Evolutionary conservation across 1,139 yeast genomes (phyloP).

Genomic region (Suhomyces chickasaworum): DNA sequence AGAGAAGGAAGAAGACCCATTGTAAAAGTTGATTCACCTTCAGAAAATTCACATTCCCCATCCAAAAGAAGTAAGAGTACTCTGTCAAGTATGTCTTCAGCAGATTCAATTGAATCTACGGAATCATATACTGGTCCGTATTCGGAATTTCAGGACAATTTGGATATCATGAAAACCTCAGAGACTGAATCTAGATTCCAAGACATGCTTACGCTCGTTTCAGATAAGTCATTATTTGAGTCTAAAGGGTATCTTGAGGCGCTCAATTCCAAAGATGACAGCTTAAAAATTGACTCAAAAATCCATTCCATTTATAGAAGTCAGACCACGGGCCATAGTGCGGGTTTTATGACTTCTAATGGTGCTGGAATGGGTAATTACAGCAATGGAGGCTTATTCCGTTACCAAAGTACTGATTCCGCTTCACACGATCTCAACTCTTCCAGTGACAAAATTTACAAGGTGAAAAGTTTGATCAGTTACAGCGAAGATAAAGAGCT

Average conservation of each 20-base stretch:
- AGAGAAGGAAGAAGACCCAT: constrained; percentile 1
- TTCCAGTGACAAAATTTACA: constrained; percentile 31
- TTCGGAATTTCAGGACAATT: constrained; percentile 13
- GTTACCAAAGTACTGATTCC: constrained; percentile 14
- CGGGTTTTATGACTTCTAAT: constrained; percentile 7
- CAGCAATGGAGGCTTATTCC: constrained; percentile 7
- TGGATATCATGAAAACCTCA: constrained; percentile 6
- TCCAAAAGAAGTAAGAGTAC: constrained; percentile 1
- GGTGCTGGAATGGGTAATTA: constrained; percentile 7
- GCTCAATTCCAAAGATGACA: constrained; percentile 26
- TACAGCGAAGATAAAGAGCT: constrained; percentile 31
- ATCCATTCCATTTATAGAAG: constrained; percentile 37
- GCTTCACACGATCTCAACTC: constrained; percentile 9
- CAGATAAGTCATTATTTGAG: constrained; percentile 34
- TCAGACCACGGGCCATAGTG: constrained; percentile 21
- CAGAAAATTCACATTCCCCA: background rate
- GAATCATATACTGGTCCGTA: constrained; percentile 17
- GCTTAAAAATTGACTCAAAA: constrained; percentile 27
- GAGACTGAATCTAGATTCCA: constrained; percentile 20
- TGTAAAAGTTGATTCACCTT: background rate
- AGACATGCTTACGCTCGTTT: constrained; percentile 28
- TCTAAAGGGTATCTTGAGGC: constrained; percentile 28
- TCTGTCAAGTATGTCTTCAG: constrained; percentile 10
- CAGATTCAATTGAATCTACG: constrained; percentile 20
- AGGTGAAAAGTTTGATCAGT: constrained; percentile 41